Evolutionary conservation across 805 yeast genomes (phyloP).

Genomic region (Spathaspora hagerdaliae): DNA sequence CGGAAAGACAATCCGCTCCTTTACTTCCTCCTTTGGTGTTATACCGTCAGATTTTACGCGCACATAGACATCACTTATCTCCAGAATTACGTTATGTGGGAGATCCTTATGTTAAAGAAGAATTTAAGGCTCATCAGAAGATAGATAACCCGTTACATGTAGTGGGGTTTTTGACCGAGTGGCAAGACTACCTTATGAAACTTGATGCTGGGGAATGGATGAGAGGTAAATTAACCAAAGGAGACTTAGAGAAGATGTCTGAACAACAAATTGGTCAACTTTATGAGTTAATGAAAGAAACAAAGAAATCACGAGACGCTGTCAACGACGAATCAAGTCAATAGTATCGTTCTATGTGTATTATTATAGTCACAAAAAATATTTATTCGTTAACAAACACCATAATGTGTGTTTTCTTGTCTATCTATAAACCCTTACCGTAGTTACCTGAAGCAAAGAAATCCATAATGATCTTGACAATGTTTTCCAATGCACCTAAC

Average conservation of each 20-base stretch:
- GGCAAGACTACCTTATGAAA: slow-evolving; percentile 80
- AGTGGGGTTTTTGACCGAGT: slow-evolving; percentile 86
- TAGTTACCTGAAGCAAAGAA: slow-evolving; percentile 79
- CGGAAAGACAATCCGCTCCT: slow-evolving; percentile 37
- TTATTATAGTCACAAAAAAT: no score
- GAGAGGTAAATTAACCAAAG: slow-evolving; percentile 49
- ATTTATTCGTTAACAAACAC: no score
- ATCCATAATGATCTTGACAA: slow-evolving; percentile 68
- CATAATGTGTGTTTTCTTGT: no score
- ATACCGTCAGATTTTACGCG: slow-evolving; percentile 76
- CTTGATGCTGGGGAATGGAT: slow-evolving; percentile 47
- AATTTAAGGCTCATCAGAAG: slow-evolving; percentile 77
- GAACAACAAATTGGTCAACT: slow-evolving; percentile 85
- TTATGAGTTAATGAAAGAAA: slow-evolving; percentile 76
- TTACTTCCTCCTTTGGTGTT: slow-evolving; percentile 79
- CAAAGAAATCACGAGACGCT: slow-evolving; percentile 28
- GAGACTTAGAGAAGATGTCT: slow-evolving; percentile 74
- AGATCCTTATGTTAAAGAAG: slow-evolving; percentile 83
- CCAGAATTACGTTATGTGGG: slow-evolving; percentile 73
- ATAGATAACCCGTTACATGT: slow-evolving; percentile 90
- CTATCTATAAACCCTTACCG: slow-evolving; percentile 72
- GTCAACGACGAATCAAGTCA: no score
- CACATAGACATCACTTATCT: slow-evolving; percentile 66
- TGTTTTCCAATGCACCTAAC: slow-evolving; percentile 72
- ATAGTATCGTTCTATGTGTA: no score